These are phyloP conservation scores for Salix exigua DNA, from an alignment of 345 rosid genomes.

Conservation along the genomic window DNA sequence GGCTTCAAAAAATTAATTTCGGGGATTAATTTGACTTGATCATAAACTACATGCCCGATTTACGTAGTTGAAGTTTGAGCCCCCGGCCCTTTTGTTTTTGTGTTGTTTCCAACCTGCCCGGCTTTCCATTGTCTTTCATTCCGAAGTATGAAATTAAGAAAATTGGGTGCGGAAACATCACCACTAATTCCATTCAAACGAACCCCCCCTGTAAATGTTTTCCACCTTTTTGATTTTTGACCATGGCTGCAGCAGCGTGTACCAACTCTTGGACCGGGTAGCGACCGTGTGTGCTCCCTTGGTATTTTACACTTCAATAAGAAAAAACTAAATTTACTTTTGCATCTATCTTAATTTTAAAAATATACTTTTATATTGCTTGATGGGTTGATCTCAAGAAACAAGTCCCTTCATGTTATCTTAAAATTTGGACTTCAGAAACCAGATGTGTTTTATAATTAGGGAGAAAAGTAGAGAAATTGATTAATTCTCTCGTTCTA, in stretches of 20 bases:
- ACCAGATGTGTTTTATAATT: no score
- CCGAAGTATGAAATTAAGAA: not conserved
- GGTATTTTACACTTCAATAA: not conserved
- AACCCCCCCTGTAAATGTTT: not conserved
- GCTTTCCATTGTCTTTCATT: not conserved
- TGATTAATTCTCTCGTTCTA: not conserved
- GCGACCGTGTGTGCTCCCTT: not conserved
- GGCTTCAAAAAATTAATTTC: conserved; percentile 8
- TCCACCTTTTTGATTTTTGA: not conserved
- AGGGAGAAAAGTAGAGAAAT: not conserved
- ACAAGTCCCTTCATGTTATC: no score
- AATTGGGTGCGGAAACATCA: not conserved
- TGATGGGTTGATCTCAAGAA: no score
- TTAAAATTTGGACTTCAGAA: no score
- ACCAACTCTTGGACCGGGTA: not conserved
- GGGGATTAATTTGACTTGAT: conserved; percentile 23
- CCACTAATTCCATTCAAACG: not conserved
- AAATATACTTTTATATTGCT: no score
- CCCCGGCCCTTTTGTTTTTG: fast-evolving
- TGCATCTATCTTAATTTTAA: no score
- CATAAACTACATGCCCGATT: not conserved
- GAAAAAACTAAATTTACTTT: no score
- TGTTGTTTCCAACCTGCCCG: not conserved
- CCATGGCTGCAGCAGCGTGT: not conserved
- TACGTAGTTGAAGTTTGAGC: conserved; percentile 9